Base-by-base conservation (phyloP, 306 rosid species). In the Castanea sativa region DNA sequence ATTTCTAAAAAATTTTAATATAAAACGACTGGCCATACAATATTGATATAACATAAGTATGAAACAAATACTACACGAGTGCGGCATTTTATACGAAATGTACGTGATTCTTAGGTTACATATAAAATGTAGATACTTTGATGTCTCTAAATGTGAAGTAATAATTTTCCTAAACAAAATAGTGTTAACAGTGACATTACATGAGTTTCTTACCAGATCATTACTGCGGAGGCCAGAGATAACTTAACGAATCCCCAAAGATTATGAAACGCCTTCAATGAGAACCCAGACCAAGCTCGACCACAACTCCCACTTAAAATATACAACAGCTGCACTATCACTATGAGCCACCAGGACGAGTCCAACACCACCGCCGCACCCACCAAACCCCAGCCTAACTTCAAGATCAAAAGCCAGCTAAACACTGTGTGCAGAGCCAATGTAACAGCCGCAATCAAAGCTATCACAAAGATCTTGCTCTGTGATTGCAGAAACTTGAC, bases 391-490 rank as follows among this genome's bases (percentile, higher is more conserved):
- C 94, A 92, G 5, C 79, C 75, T 10, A 89, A 20, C 52, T 85
- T 53, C 85, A 91, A 6, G 86, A 92, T 94, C 5, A 94, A 73
- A 27, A 91, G 53, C 98, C 98, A 94, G 79, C 95, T 92, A 25
- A 92, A 74, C 8, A 90, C 2, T 3, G 87, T 68, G 88, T 94
- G 98, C 1, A 91, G 25, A 5, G 88, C 83, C 87, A 94, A 81
- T 61, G 69, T 87, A 58, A 45, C 90, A 13, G 81, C 91, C 0
- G 97, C 21, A 11, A 94, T 92, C 73, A 75, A 80, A 6, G 99
- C 92, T 95, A 94, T 94, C 14, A 74, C 97, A 95, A 90, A 87
- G 57, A 94, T 91, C 90, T 76, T 92, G 88, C 99, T 94, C 85
- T 94, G 96, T 21, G 99, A 41, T 80, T 92, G 99, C 74, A 94